Base-by-base conservation (phyloP, 2,329 filamentous ascomycete species). In the Diaporthe citri region DNA sequence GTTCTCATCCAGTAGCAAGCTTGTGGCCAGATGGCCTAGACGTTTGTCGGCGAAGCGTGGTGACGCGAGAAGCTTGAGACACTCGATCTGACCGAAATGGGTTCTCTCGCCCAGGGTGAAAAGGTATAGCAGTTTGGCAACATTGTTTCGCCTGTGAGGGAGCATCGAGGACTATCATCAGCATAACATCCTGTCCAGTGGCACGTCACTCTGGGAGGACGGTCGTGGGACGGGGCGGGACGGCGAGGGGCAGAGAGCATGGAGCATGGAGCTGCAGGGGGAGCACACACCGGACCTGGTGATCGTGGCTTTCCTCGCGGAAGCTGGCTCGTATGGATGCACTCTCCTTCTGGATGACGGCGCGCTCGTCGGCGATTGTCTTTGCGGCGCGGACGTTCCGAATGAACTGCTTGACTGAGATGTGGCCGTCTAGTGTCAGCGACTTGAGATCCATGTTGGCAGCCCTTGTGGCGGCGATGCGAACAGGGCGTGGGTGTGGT, bases 21-120 rank as follows among this genome's bases (percentile, higher is more conserved):
- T 99, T 25, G 97, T 99, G 34, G 97, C 97, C 78, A 99, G 87
- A 82, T 99, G 98, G 55, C 97, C 97, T 79, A 99, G 87, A 64
- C 97, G 93, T 87, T 99, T 99, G 88, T 99, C 97, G 79, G 97
- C 97, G 82, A 99, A 99, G 75, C 96, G 95, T 78, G 97, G 96
- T 55, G 97, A 99, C 75, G 97, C 97, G 75, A 99, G 91, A 69
- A 99, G 91, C 86, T 99, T 99, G 81, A 99, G 90, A 85, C 97
- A 99, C 91, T 99, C 97, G 83, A 99, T 99, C 88, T 99, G 97
- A 70, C 97, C 97, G 83, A 99, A 99, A 86, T 99, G 97, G 74
- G 97, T 99, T 81, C 97, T 92, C 86, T 99, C 97, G 78, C 97
- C 97, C 56, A 99, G 90, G 1, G 97, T 99, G 85, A 99, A 99